Evolutionary conservation across 2,329 filamentous ascomycete species (phyloP).

Genomic region (Teratosphaeria gauchensis): DNA sequence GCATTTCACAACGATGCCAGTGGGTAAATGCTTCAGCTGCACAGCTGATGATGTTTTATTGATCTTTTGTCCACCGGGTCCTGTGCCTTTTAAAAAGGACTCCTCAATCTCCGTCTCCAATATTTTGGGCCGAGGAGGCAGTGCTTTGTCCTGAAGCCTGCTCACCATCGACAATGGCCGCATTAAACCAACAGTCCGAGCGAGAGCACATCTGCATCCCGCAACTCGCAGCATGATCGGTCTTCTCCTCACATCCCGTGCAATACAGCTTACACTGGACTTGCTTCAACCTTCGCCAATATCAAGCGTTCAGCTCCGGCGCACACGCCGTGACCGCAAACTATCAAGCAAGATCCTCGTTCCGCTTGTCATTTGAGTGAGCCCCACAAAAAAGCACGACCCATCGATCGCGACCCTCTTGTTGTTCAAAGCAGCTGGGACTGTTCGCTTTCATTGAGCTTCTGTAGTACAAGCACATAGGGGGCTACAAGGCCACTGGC

Average conservation of each 20-base stretch:
- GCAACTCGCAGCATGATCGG: neutral
- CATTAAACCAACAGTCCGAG: neutral
- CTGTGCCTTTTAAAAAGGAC: conserved; percentile 79
- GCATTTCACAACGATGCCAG: conserved; percentile 86
- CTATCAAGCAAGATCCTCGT: neutral
- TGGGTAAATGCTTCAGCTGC: conserved; percentile 81
- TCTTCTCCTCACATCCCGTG: neutral
- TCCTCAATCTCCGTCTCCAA: conserved; percentile 73
- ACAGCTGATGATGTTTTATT: conserved; percentile 97
- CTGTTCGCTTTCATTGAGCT: neutral
- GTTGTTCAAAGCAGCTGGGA: neutral
- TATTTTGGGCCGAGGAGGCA: conserved; percentile 68
- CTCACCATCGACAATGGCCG: neutral
- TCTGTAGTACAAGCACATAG: neutral
- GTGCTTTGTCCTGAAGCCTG: conserved; percentile 40
- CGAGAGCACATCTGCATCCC: neutral
- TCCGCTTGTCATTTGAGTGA: neutral
- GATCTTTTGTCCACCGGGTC: conserved; percentile 94
- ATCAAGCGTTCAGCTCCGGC: neutral
- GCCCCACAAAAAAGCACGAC: neutral
- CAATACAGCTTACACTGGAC: neutral
- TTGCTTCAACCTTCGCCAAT: neutral
- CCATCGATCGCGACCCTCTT: neutral
- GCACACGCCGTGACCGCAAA: neutral
- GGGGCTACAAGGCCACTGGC: neutral